Percentiles rank a stretch among this genome's conserved stretches.
Conservation (phyloP, 2,329 filamentous ascomycete genomes). For the Penicillium glabrum region DNA sequence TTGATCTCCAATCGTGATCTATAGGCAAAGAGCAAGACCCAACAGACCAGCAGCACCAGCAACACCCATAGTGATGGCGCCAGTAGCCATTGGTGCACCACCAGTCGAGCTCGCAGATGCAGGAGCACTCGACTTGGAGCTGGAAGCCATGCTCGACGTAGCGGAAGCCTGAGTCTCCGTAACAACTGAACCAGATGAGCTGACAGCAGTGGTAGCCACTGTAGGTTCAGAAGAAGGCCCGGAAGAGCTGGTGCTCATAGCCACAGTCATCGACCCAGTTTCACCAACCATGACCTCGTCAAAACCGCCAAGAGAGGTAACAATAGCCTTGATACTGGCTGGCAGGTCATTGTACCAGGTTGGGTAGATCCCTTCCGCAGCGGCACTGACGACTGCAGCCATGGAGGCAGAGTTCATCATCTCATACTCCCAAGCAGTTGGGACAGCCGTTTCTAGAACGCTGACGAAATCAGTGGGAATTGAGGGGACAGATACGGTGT, state of each 20-base stretch:
- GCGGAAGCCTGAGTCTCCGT: too few species aligned
- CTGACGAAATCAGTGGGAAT: too few species aligned
- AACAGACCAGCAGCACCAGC: neutral
- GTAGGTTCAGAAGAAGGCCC: neutral
- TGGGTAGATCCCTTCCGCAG: neutral
- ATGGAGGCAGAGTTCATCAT: too few species aligned
- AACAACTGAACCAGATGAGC: too few species aligned
- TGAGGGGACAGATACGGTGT: too few species aligned
- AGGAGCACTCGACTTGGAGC: neutral
- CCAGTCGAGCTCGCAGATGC: neutral
- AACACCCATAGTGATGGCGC: neutral
- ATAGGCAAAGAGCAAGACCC: neutral
- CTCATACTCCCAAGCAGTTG: too few species aligned
- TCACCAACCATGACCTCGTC: neutral
- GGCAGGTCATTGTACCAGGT: neutral
- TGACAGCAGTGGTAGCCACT: neutral
- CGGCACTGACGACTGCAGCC: neutral
- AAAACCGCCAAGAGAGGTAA: neutral
- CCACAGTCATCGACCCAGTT: neutral
- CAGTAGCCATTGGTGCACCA: neutral
- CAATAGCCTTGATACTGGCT: neutral
- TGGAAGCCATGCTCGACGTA: neutral
- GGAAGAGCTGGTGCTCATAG: neutral
- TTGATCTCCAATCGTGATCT: neutral
- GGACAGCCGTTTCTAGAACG: too few species aligned